Base-by-base conservation (phyloP, 2,329 filamentous ascomycete genomes). In the Hymenoscyphus fructigenus region DNA sequence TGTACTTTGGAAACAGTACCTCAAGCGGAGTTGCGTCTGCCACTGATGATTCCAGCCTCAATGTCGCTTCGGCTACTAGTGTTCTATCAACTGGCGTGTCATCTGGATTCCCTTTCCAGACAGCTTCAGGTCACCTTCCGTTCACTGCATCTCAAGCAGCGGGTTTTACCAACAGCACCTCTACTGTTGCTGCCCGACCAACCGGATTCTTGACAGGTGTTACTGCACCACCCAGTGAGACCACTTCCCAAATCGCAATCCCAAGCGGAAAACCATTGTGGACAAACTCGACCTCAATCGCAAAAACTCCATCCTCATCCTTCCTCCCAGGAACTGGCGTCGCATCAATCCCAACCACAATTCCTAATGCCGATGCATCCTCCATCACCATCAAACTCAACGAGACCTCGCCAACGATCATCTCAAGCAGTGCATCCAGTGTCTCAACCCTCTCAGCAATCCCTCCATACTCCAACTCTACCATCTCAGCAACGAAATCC, bases 1-100 rank as follows among this genome's bases (percentile, higher is more conserved):
- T 60, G 14, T 17, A 28, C 20, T 60, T 44, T 32, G 23, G 34
- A 29, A 60, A 60, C 23, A 60, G 58, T 36, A 60, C 34, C 23
- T 29, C 58, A 9, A 44, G 41, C 9, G 41, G 41, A 41, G 17
- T 41, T 28, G 38, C 38, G 7, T 41, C 36, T 15, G 5, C 28
- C 15, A 60, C 58, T 17, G 41, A 44, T n/a, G 41, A 44, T 7
- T 44, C 41, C 4, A 44, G n/a, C 41, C 15, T 20, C 4, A 44
- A n/a, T 5, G n/a, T 44, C 15, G 41, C 41, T 7, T 44, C 41
- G 2, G 17, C 58, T 12, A 60, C 58, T 28, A 12, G 20, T n/a
- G 7, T 47, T 23, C 20, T 29, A 15, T 17, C 20, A 47, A 60
- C 58, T 28, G 34, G 58, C 34, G 4, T 32, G 1, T 20, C 41